phyloP scores from a whole-genome alignment of 2,329 filamentous ascomycete species.

The Eurotiales sp. region DNA sequence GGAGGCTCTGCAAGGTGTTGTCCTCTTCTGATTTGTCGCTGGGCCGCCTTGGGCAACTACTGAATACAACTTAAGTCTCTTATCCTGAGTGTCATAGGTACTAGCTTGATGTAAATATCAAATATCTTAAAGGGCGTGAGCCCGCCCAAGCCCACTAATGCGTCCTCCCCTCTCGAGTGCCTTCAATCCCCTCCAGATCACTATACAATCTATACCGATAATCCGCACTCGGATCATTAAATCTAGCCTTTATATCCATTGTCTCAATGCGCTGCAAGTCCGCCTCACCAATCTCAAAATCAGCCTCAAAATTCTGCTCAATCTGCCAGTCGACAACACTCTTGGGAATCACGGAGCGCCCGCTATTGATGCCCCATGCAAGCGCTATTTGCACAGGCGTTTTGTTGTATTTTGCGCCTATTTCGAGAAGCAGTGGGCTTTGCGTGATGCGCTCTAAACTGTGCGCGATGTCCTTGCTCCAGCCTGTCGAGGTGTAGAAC shows the following conservation, averaged over 20 bases:
- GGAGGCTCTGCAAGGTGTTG: too few relatives aligned
- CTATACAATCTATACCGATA: slow-evolving; percentile 19
- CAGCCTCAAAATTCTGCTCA: slow-evolving; percentile 21
- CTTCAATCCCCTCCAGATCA: background rate
- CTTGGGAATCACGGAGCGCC: slow-evolving; percentile 22
- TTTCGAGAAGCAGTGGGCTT: slow-evolving; percentile 50
- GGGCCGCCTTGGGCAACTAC: too few relatives aligned
- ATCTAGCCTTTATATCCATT: slow-evolving; percentile 53
- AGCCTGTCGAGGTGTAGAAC: slow-evolving; percentile 45
- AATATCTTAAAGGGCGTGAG: too few relatives aligned
- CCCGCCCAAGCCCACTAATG: background rate
- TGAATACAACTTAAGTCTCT: too few relatives aligned
- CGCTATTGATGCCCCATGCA: slow-evolving; percentile 25
- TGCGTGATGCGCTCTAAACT: slow-evolving; percentile 31
- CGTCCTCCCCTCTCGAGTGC: background rate
- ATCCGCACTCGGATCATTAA: slow-evolving; percentile 49
- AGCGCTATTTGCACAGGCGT: slow-evolving; percentile 49
- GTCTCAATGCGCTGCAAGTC: slow-evolving; percentile 20
- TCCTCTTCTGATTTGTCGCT: too few relatives aligned
- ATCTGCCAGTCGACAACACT: slow-evolving; percentile 23
- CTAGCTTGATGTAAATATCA: too few relatives aligned
- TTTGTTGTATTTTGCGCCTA: slow-evolving; percentile 51
- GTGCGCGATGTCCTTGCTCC: slow-evolving; percentile 57
- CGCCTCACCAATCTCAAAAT: slow-evolving; percentile 20
- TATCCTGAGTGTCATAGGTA: too few relatives aligned